These are phyloP conservation scores for Aspergillus puulaauensis DNA, from an alignment of 2,329 filamentous ascomycete genomes.

Conservation along the genomic window DNA sequence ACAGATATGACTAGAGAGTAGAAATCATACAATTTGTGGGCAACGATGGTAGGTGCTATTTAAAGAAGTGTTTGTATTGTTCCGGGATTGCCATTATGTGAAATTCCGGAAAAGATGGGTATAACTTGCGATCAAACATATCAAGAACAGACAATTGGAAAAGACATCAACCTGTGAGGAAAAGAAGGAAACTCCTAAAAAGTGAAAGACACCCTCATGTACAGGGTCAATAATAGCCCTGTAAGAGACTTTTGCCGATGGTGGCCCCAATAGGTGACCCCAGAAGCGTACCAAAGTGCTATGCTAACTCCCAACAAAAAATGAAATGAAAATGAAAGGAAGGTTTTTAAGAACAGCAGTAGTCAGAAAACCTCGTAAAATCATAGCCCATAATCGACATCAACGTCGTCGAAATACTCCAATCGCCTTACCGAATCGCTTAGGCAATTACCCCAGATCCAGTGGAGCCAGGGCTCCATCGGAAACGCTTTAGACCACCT, in stretches of 20 bases:
- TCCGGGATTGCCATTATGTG: neutral
- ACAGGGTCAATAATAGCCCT: neutral
- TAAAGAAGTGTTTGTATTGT: neutral
- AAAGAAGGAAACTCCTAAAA: neutral
- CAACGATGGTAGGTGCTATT: neutral
- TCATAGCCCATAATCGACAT: slow-evolving; percentile 9
- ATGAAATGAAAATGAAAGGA: neutral
- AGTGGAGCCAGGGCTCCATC: slow-evolving; percentile 41
- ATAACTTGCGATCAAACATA: slow-evolving; percentile 4
- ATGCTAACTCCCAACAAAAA: slow-evolving; percentile 4
- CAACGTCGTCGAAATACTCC: slow-evolving; percentile 4
- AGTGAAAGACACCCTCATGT: neutral
- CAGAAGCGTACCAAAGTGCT: neutral
- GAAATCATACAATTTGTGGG: neutral
- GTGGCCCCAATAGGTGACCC: neutral
- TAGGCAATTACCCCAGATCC: slow-evolving; percentile 39
- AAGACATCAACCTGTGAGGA: neutral
- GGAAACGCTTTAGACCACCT: slow-evolving; percentile 43
- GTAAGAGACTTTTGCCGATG: slow-evolving; percentile 6
- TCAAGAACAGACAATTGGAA: neutral
- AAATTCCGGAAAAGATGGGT: slow-evolving; percentile 2
- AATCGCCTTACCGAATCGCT: slow-evolving; percentile 1
- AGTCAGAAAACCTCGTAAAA: neutral
- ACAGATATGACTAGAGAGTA: neutral
- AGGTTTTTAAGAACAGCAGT: neutral